Evolutionary conservation across 2,329 filamentous ascomycete species (phyloP).

Genomic region (Aspergillus puulaauensis): DNA sequence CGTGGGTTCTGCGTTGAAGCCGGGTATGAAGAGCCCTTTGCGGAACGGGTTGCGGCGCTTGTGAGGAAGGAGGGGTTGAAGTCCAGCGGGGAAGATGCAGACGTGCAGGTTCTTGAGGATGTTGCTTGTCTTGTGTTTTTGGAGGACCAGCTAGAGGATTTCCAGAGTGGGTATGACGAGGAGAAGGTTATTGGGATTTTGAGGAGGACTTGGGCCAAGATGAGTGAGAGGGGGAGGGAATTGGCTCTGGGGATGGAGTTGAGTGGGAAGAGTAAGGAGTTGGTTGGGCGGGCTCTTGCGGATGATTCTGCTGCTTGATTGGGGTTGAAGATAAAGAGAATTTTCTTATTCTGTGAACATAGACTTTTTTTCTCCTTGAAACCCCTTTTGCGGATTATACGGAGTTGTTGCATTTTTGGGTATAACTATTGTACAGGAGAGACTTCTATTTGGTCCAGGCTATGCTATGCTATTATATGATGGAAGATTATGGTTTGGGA

Average conservation of each 20-base stretch:
- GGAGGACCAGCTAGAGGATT: constrained; percentile 81
- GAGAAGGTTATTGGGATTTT: constrained; percentile 73
- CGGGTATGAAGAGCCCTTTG: constrained; percentile 54
- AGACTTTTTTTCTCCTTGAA: background rate
- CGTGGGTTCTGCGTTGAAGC: constrained; percentile 52
- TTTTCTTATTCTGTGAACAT: background rate
- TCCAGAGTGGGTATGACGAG: constrained; percentile 67
- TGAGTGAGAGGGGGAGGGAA: constrained; percentile 62
- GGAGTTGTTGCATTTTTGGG: background rate
- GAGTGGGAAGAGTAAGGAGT: constrained; percentile 59
- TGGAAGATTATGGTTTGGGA: background rate
- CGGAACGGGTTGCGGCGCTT: constrained; percentile 65
- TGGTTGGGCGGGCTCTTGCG: constrained; percentile 64
- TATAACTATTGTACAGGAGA: constrained; percentile 3
- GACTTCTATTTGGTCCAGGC: background rate
- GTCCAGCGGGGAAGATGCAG: constrained; percentile 37
- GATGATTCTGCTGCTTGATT: constrained; percentile 17
- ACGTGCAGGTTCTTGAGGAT: constrained; percentile 75
- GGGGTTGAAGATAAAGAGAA: background rate
- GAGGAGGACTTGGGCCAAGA: constrained; percentile 74
- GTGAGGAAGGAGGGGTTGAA: constrained; percentile 76
- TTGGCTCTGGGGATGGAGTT: constrained; percentile 67
- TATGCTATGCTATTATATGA: background rate
- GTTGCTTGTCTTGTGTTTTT: constrained; percentile 84
- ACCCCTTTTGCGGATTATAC: too few relatives aligned